These are phyloP conservation scores for Candida quercuum DNA, from an alignment of 805 yeast species.

Conservation along the genomic window DNA sequence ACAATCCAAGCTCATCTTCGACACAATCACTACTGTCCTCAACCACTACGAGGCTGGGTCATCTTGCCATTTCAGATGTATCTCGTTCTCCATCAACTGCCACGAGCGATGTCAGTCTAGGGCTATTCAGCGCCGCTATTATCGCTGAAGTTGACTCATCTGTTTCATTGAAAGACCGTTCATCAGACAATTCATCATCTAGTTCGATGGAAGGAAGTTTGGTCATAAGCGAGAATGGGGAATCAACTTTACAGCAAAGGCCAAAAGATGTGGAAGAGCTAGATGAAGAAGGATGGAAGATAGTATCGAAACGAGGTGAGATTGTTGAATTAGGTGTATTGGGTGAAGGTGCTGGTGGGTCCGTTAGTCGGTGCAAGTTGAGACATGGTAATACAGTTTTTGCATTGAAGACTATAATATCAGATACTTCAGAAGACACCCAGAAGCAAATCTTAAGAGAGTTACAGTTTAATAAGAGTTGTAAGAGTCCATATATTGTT, in stretches of 20 bases:
- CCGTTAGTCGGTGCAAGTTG: conserved; percentile 75
- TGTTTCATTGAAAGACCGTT: not conserved
- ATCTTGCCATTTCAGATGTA: conserved; percentile 15
- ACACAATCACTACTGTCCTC: conserved; percentile 16
- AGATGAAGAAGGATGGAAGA: conserved; percentile 73
- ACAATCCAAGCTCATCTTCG: conserved; percentile 11
- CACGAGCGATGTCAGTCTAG: conserved; percentile 20
- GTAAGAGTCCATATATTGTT: conserved; percentile 81
- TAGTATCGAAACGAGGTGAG: conserved; percentile 48
- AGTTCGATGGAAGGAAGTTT: not conserved
- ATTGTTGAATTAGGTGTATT: conserved; percentile 65
- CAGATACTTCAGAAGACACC: conserved; percentile 66
- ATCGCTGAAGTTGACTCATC: conserved; percentile 22
- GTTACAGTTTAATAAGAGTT: conserved; percentile 78
- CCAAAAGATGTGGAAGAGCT: conserved; percentile 45
- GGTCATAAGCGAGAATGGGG: conserved; percentile 3
- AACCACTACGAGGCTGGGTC: conserved; percentile 16
- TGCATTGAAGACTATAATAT: conserved; percentile 62
- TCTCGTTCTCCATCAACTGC: conserved; percentile 25
- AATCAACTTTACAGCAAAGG: conserved; percentile 5
- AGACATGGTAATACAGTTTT: conserved; percentile 57
- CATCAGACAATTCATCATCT: not conserved
- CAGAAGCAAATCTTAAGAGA: conserved; percentile 91
- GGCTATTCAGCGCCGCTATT: conserved; percentile 26
- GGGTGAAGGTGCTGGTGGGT: conserved; percentile 96